Base-by-base conservation (phyloP, 192 early-diverging fungal species). In the Rhizophagus prolifer region DNA sequence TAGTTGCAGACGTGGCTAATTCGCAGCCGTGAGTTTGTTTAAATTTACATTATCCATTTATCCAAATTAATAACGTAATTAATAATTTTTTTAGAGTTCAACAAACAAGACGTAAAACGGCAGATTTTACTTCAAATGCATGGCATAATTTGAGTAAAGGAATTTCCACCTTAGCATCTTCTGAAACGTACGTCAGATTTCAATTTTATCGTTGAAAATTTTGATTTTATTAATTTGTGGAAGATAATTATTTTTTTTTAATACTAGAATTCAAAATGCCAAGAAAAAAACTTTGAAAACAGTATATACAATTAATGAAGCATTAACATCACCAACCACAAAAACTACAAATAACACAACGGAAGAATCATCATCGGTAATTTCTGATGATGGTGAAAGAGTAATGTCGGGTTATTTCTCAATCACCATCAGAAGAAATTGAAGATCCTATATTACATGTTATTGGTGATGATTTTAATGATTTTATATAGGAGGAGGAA, bases 81-180 rank as follows among this genome's bases (percentile, higher is more conserved):
- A 34, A 36, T 38, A 36, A 31, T 72, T 72, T 26, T 28, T 5
- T 58, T 25, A 72, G 70, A 26, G 16, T 72, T 58, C 23, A 72
- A 58, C 44, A 72, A 34, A 72, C 70, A 54, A 44, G 70, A 9
- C 68, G 36, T 9, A 70, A 70, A 47, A 70, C 68, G 21, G 36
- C 36, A 23, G 68, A 70, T 44, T 21, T 70, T 38, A 70, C 68
- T 14, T 38, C 68, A 25, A 30, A 58, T 25, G 70, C 70, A 6
- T 72, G 70, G 70, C 16, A 25, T 10, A 72, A 58, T 26, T 28
- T 72, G 13, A 72, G 70, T 10, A 72, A 58, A 72, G 70, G 70
- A 54, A 26, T 72, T 19, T 72, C 50, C 8, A 28, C 44, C 3
- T 34, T 54, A n/a, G 70, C 38, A 31, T 25, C 46, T 1, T 72